phyloP scores from a whole-genome alignment of 768 basidiomycete species.

The Phanerochaete sordida region DNA sequence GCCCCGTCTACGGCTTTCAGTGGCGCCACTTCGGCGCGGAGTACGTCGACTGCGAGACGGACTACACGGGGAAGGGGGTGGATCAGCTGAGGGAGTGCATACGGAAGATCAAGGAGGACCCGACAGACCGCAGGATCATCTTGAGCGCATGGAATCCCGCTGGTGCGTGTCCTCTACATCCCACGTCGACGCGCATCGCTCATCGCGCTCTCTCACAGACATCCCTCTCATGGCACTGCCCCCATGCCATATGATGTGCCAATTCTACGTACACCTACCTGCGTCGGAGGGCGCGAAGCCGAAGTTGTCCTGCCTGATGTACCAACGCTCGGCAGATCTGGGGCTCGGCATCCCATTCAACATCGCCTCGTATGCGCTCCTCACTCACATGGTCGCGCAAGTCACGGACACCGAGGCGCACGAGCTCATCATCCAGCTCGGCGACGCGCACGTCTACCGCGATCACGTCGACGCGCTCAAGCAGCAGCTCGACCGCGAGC shows the following conservation, averaged over 20 bases:
- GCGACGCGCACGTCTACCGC: constrained; percentile 94
- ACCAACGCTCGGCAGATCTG: constrained; percentile 94
- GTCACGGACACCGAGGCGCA: constrained; percentile 83
- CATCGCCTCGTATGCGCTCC: constrained; percentile 95
- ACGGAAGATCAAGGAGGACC: constrained; percentile 86
- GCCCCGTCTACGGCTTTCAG: constrained; percentile 96
- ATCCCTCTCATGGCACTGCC: constrained; percentile 94
- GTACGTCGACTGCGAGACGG: constrained; percentile 69
- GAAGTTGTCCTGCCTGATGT: constrained; percentile 92
- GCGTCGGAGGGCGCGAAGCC: constrained; percentile 50
- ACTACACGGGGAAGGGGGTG: constrained; percentile 82
- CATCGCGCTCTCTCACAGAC: constrained; percentile 53
- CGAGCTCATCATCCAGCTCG: constrained; percentile 93
- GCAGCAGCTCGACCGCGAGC: constrained; percentile 74
- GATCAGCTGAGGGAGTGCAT: constrained; percentile 92
- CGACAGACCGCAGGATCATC: constrained; percentile 91
- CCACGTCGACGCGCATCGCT: not conserved
- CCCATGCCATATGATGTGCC: constrained; percentile 98
- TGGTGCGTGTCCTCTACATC: constrained; percentile 47
- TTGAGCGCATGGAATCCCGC: constrained; percentile 98
- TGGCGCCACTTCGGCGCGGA: constrained; percentile 94
- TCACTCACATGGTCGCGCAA: constrained; percentile 97
- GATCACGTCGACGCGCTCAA: constrained; percentile 90
- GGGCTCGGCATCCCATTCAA: constrained; percentile 99
- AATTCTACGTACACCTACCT: constrained; percentile 96